phyloP scores from a whole-genome alignment of 352 stramenopile genomes.

The Phytophthora sansomeana region DNA sequence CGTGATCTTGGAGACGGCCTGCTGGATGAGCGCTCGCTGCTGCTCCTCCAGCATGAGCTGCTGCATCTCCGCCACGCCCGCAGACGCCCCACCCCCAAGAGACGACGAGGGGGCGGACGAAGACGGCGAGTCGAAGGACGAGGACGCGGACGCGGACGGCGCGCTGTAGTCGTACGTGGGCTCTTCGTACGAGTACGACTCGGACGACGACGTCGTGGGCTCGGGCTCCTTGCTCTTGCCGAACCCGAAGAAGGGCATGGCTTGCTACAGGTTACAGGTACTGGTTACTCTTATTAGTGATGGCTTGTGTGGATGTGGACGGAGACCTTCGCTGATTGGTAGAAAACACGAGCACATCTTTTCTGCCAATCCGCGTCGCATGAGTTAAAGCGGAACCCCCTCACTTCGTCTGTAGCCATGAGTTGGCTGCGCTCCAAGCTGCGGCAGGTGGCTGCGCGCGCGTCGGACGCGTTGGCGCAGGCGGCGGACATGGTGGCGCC shows the following conservation, averaged over 20 bases:
- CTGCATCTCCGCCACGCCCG: slow-evolving; percentile 75
- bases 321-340: not conserved
- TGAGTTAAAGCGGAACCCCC: too few species aligned
- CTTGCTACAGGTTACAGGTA: not conserved
- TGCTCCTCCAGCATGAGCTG: slow-evolving; percentile 89
- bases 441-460: slow-evolving; percentile 75
- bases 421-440: slow-evolving; percentile 86
- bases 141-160: slow-evolving; percentile 37
- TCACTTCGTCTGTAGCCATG: slow-evolving; percentile 21
- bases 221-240: slow-evolving; percentile 76
- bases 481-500: slow-evolving; percentile 81
- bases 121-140: slow-evolving; percentile 49
- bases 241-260: slow-evolving; percentile 87
- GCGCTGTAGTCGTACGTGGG: slow-evolving; percentile 80
- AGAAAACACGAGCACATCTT: not conserved
- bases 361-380: too few species aligned
- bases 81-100: slow-evolving; percentile 27
- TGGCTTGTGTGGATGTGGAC: not conserved
- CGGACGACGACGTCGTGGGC: slow-evolving; percentile 44
- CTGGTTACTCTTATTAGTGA: not conserved
- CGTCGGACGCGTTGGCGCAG: slow-evolving; percentile 76
- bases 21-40: slow-evolving; percentile 87
- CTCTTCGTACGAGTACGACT: slow-evolving; percentile 76
- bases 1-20: slow-evolving; percentile 91
- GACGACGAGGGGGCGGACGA: slow-evolving; percentile 34